These are phyloP conservation scores for Gracilaria gracilis DNA, from an alignment of 23 red algal genomes.

Conservation along the genomic window DNA sequence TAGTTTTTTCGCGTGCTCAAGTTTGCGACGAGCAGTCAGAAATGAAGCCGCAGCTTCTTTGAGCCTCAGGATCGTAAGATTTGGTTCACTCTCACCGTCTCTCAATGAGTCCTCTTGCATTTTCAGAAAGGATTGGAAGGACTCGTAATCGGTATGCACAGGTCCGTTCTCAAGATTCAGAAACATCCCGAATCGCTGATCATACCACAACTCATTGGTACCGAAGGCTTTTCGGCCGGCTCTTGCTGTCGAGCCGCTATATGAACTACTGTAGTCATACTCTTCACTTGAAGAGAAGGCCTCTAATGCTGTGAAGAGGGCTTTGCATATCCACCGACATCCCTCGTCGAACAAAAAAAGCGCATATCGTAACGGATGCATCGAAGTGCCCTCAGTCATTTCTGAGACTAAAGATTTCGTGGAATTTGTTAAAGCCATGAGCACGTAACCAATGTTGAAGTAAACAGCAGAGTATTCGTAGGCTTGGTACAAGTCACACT, in stretches of 20 bases:
- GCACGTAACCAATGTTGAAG: slow-evolving; percentile 73
- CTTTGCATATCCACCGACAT: slow-evolving; percentile 64
- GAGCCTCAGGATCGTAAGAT: slow-evolving; percentile 31
- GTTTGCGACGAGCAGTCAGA: slow-evolving; percentile 35
- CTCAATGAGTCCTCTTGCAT: slow-evolving; percentile 44
- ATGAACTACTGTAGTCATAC: slow-evolving; percentile 43
- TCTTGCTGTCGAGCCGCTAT: background rate
- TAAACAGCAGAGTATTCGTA: slow-evolving; percentile 76
- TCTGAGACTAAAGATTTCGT: slow-evolving; percentile 18
- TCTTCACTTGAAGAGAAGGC: slow-evolving; percentile 33
- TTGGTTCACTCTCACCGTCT: slow-evolving; percentile 32
- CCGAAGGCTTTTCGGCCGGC: slow-evolving; percentile 35
- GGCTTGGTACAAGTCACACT: slow-evolving; percentile 78
- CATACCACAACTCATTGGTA: slow-evolving; percentile 63
- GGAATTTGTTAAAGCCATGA: slow-evolving; percentile 48
- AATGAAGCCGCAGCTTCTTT: slow-evolving; percentile 59
- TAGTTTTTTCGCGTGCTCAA: slow-evolving; percentile 54
- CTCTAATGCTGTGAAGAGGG: slow-evolving; percentile 39
- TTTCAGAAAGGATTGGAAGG: slow-evolving; percentile 55
- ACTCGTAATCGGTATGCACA: slow-evolving; percentile 47
- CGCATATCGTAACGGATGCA: slow-evolving; percentile 61
- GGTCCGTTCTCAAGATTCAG: slow-evolving; percentile 42
- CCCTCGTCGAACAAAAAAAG: slow-evolving; percentile 61
- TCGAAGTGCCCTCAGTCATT: slow-evolving; percentile 11
- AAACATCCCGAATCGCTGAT: slow-evolving; percentile 63